These are phyloP conservation scores for Colletotrichum camelliae DNA, from an alignment of 2,329 filamentous ascomycete genomes.

Conservation along the genomic window DNA sequence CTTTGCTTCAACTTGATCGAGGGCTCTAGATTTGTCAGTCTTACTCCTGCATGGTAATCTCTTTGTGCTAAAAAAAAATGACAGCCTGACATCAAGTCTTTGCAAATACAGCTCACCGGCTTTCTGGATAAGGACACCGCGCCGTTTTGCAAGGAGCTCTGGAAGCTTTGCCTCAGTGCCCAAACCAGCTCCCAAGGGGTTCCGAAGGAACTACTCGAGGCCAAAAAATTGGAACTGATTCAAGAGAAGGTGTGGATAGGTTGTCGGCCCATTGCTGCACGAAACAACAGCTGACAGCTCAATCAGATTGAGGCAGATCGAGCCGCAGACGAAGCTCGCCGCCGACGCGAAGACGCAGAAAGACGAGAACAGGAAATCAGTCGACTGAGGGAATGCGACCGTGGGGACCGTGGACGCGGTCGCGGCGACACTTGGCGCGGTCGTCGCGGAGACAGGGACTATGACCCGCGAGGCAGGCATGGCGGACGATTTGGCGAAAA, in stretches of 20 bases:
- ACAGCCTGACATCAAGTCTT: conserved; percentile 92
- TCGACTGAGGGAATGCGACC: conserved; percentile 70
- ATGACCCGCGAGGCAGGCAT: conserved; percentile 47
- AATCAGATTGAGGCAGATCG: conserved; percentile 80
- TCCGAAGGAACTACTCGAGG: conserved; percentile 91
- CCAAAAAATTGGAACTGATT: conserved; percentile 93
- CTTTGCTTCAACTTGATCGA: conserved; percentile 76
- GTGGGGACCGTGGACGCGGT: conserved; percentile 57
- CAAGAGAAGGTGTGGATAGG: conserved; percentile 79
- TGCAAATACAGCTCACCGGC: conserved; percentile 93
- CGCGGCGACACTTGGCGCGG: conserved; percentile 60
- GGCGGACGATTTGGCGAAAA: conserved; percentile 49
- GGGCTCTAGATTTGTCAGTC: conserved; percentile 74
- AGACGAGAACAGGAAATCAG: conserved; percentile 75
- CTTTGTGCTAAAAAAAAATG: conserved; percentile 26
- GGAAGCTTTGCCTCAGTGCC: conserved; percentile 89
- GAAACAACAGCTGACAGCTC: conserved; percentile 2
- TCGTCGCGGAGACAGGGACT: conserved; percentile 57
- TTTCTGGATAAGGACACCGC: conserved; percentile 94
- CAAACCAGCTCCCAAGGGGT: conserved; percentile 89
- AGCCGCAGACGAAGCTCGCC: conserved; percentile 76
- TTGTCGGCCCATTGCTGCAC: not conserved
- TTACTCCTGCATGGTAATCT: not conserved
- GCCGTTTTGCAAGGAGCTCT: conserved; percentile 90
- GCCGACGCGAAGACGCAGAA: conserved; percentile 73